Evolutionary conservation across 2,329 filamentous ascomycete genomes (phyloP), one percentile per base, ranked within the genome.

Genomic region (Triangularia setosa): DNA sequence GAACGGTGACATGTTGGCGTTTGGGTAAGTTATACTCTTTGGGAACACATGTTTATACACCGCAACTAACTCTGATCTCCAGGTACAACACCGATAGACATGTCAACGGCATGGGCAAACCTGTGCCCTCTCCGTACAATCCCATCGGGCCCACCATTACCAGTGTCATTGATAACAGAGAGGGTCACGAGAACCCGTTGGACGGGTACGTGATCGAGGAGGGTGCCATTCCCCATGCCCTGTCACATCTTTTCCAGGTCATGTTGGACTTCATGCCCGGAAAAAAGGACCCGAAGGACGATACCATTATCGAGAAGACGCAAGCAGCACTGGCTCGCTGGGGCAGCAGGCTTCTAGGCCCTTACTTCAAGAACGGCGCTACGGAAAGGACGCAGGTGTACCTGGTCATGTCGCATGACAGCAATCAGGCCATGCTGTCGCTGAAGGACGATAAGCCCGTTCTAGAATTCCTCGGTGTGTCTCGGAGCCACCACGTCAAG

Each of bases 391-490:
- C 86, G 0, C 84, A 88, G 64, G 80, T 87, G 0, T 90, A 89
- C 71, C 78, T 90, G 3, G 80, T 89, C 71, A 89, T 90, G 86
- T 85, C 83, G 1, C 87, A 90, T 69, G 87, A 89, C 68, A 86
- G 78, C 53, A 86, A 87, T 69, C 85, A 90, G 74, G 86, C 84
- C 1, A 81, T 81, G 7, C 72, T 90, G 56, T 82, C 81, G 0
- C 77, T 90, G 6, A 79, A 86, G 66, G 75, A 87, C 55, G 86
- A 89, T 71, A 84, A 84, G 70, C 84, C 84, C 0, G 77, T 83
- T 3, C 78, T 90, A 1, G 81, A 85, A 64, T 89, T 88, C 71
- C 75, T 83, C 1, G 86, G 86, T 0, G 84, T 87, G 3, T 83
- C 84, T 3, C 79, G 81, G 12, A 84, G 81, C 58, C 79, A 82